These are phyloP conservation scores for Arabidopsis thaliana DNA, from an alignment of 345 rosid species.

Conservation along the genomic window TAIR10.1 NC_003076.8:24102501-24103000, in stretches of 20 bases:
- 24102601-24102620: slow-evolving; percentile 3
- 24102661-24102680: slow-evolving; percentile 11
- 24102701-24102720: slow-evolving; percentile 43
- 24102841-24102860: slow-evolving; percentile 38
- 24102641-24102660: neutral
- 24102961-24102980: slow-evolving; percentile 11
- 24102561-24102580: neutral
- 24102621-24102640: slow-evolving; percentile 3
- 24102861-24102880: slow-evolving; percentile 49
- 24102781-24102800: slow-evolving; percentile 45
- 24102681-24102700: neutral
- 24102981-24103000: slow-evolving; percentile 11
- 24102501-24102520: slow-evolving; percentile 34
- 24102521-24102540: neutral
- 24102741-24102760: slow-evolving; percentile 28
- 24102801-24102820: slow-evolving; percentile 18
- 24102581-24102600: neutral
- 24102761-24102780: slow-evolving; percentile 44
- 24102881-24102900: slow-evolving; percentile 41
- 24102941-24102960: slow-evolving; percentile 36
- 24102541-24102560: slow-evolving; percentile 39
- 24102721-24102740: slow-evolving; percentile 37
- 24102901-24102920: slow-evolving; percentile 35
- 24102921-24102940: slow-evolving; percentile 37
- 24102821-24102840: slow-evolving; percentile 20